A percentile compares a stretch with the other conserved stretches of the same genome.
phyloP scores from a whole-genome alignment of 2,329 filamentous ascomycete genomes.

The Colletotrichum orbiculare region DNA sequence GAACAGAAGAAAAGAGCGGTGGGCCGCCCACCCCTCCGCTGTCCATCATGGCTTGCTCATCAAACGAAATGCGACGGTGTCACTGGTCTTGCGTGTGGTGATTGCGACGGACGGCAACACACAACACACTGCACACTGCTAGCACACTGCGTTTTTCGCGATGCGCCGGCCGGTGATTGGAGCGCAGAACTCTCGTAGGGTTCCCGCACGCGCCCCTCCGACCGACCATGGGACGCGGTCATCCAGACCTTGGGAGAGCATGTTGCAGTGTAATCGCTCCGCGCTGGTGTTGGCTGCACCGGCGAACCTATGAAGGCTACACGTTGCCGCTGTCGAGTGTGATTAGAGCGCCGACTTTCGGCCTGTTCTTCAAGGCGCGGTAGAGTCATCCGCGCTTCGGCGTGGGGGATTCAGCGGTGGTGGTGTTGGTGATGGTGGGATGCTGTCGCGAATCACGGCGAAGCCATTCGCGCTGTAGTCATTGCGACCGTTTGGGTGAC shows the following conservation, averaged over 20 bases:
- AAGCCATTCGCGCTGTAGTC: conserved; percentile 7
- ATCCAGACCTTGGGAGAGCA: conserved; percentile 2
- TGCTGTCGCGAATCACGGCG: conserved; percentile 22
- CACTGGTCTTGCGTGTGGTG: neutral
- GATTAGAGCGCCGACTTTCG: conserved; percentile 16
- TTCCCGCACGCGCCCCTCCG: conserved; percentile 18
- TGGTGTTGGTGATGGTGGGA: neutral
- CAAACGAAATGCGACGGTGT: neutral
- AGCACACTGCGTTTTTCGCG: neutral
- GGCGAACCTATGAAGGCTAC: neutral
- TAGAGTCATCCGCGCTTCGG: conserved; percentile 7
- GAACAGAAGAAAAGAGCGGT: conserved; percentile 11
- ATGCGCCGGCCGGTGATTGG: conserved; percentile 35
- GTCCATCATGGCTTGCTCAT: neutral
- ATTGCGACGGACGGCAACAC: conserved; percentile 1
- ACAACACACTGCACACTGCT: neutral
- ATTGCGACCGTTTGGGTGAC: conserved; percentile 11
- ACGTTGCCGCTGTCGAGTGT: neutral
- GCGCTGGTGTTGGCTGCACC: neutral
- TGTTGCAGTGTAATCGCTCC: neutral
- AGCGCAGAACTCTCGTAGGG: conserved; percentile 4
- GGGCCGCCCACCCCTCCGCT: neutral
- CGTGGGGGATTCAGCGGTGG: neutral
- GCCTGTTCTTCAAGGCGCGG: neutral
- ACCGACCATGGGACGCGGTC: conserved; percentile 24